Base-by-base conservation (phyloP, 306 rosid species). In the Geum urbanum region DNA sequence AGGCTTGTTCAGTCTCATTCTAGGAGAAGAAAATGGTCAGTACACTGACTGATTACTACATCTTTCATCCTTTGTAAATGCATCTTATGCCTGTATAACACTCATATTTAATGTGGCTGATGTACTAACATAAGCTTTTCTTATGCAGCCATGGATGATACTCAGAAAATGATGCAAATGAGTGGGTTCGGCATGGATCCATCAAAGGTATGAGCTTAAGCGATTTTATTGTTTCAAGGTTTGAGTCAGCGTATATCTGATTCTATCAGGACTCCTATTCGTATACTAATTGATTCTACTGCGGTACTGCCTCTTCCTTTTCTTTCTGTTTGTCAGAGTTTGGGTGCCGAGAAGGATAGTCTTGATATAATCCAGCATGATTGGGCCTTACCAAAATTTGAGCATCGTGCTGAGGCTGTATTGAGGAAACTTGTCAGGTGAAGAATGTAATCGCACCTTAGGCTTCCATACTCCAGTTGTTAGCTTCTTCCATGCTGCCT, bases 141-240 rank as follows among this genome's bases (percentile, higher is more conserved):
- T 72, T 7, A 9, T 91, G 75, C 87, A 94, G 99, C 99, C 73
- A 89, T 91, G 61, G 99, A 91, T 81, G 99, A 94, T 74, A 89
- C 99, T 27, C 99, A 94, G 81, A 81, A 88, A 16, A 91, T 94
- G 99, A 94, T 94, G 99, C 99, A 94, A 83, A 94, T 94, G 99
- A 83, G 97, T 83, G 99, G 99, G 52, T 91, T 94, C 20, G 99
- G 99, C 61, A 24, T 89, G 58, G 99, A 94, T 79, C 97, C 99
- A 70, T 69, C 99, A 15, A 94, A 91, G 99, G 99, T 94, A 82
- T 58, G 32, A 27, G 39, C 50, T 61, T 52, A 52, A 22, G 54
- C 62, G 6, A 11, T 66, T 61, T 12, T 56, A 32, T 32, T 1
- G 37, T 66, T 74, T 35, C 49, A 67, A 16, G 63, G n/a, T 53